Percentiles rank a stretch among this genome's conserved stretches.
Evolutionary conservation across 257 asterid genomes (phyloP).

Genomic region (Catharanthus roseus): DNA sequence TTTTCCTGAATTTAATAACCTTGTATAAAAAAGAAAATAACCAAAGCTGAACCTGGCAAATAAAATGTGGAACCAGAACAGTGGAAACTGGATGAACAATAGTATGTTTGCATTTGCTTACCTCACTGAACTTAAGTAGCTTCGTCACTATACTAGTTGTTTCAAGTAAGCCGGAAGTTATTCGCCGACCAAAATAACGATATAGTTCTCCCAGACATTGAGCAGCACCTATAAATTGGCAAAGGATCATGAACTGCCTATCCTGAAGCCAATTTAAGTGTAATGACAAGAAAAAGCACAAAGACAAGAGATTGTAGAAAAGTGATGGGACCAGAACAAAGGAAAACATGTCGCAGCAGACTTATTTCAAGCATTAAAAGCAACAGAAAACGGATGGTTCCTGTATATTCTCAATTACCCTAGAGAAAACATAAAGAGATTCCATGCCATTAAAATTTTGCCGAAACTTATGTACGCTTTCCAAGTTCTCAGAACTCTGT

Average conservation of each 20-base stretch:
- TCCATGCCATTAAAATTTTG: neutral
- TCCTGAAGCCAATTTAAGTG: constrained; percentile 9
- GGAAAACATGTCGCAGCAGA: neutral
- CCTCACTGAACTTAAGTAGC: constrained; percentile 83
- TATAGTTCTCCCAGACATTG: constrained; percentile 94
- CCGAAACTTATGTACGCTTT: neutral
- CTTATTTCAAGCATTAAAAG: neutral
- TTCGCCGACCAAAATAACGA: constrained; percentile 69
- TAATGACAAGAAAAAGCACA: constrained; percentile 8
- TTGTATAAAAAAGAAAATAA: neutral
- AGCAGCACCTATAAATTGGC: constrained; percentile 60
- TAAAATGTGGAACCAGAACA: neutral
- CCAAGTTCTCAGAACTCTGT: neutral
- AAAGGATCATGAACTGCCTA: constrained; percentile 9
- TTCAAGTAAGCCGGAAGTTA: constrained; percentile 82
- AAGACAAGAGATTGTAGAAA: neutral
- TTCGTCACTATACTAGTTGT: constrained; percentile 72
- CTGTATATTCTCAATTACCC: neutral
- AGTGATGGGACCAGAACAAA: neutral
- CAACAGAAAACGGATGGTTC: neutral
- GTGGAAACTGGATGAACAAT: constrained; percentile 14
- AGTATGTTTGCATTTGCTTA: constrained; percentile 23
- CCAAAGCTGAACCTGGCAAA: neutral
- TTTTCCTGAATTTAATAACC: neutral
- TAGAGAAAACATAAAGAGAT: neutral